Evolutionary conservation across 805 yeast species (phyloP).

Genomic region (Candida pseudoglaebosa): DNA sequence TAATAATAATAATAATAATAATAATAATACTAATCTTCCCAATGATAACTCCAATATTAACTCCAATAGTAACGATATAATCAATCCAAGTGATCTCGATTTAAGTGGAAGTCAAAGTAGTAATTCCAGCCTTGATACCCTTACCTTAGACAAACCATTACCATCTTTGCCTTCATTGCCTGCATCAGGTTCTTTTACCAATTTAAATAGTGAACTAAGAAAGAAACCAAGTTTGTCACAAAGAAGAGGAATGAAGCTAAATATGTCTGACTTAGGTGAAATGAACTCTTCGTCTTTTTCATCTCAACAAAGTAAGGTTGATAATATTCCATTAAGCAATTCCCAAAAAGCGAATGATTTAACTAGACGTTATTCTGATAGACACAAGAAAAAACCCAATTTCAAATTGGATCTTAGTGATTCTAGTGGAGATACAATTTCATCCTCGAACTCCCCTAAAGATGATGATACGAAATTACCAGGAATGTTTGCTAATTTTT

Average conservation of each 20-base stretch:
- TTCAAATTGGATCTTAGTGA: slow-evolving; percentile 31
- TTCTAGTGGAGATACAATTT: background rate
- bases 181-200: background rate
- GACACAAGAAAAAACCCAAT: slow-evolving; percentile 34
- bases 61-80: background rate
- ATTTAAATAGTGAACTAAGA: slow-evolving; percentile 12
- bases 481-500: slow-evolving; percentile 77
- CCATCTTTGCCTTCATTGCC: slow-evolving; percentile 22
- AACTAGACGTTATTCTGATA: slow-evolving; percentile 33
- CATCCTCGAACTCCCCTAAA: background rate
- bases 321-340: slow-evolving; percentile 3
- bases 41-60: background rate
- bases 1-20: background rate
- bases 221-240: slow-evolving; percentile 48
- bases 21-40: background rate
- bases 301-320: slow-evolving; percentile 5
- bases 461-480: slow-evolving; percentile 32
- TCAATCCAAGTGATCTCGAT: no score
- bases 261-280: slow-evolving; percentile 26
- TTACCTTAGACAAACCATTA: slow-evolving; percentile 17
- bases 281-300: slow-evolving; percentile 1
- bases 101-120: no score
- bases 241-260: slow-evolving; percentile 52
- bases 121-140: background rate
- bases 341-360: slow-evolving; percentile 18